Evolutionary conservation across 176 grass and related monocot genomes (phyloP).

Genomic region (Carex cristatella): DNA sequence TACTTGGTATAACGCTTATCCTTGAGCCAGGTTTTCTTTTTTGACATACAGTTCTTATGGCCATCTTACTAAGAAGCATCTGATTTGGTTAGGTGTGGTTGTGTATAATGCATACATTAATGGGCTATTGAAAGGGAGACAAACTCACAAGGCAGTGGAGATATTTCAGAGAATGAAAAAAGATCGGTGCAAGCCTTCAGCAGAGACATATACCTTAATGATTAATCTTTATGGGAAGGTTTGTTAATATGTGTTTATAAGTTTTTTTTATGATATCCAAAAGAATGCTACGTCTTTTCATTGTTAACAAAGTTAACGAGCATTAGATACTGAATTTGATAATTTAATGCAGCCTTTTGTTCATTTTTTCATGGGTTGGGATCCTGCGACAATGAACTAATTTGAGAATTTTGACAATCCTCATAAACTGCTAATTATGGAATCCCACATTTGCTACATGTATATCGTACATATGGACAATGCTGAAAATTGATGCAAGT

Average conservation of each 20-base stretch:
- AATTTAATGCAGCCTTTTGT: not conserved
- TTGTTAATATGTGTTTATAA: not conserved
- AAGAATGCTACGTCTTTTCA: not conserved
- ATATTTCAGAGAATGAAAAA: slow-evolving; percentile 82
- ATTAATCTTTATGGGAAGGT: slow-evolving; percentile 94
- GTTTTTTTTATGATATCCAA: not conserved
- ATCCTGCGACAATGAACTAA: not conserved
- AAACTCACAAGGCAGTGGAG: slow-evolving; percentile 63
- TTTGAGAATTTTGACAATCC: not conserved
- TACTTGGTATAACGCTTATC: not conserved
- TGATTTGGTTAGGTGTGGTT: slow-evolving; percentile 38
- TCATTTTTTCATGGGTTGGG: not conserved
- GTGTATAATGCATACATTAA: slow-evolving; percentile 82
- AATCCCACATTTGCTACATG: not conserved
- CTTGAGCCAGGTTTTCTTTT: not conserved
- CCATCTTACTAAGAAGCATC: not conserved
- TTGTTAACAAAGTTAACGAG: not conserved
- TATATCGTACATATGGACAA: not conserved
- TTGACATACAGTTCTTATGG: not conserved
- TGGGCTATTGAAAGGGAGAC: slow-evolving; percentile 59
- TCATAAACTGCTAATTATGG: not conserved
- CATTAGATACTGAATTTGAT: not conserved
- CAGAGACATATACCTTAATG: slow-evolving; percentile 83
- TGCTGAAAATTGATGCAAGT: not conserved
- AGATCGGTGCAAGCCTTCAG: slow-evolving; percentile 59